phyloP scores from a whole-genome alignment of 106 monocot genomes.

The Phalaenopsis equestris region DNA sequence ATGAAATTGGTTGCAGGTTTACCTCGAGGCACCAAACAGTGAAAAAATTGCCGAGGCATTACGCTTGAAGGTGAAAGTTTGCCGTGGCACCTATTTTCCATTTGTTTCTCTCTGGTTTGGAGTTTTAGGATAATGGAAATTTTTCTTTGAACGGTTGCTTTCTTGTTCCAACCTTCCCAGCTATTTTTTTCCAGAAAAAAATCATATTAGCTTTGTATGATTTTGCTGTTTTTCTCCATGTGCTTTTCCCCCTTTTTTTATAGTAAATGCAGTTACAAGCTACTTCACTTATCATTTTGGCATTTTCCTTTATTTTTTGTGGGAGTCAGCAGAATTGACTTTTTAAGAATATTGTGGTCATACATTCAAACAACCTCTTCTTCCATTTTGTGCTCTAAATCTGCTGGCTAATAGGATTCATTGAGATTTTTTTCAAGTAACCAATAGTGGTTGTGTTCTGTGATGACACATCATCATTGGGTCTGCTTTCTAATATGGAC shows the following conservation, averaged over 20 bases:
- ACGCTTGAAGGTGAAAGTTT: conserved; percentile 45
- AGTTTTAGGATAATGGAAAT: not conserved
- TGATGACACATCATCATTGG: not conserved
- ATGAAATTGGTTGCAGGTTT: conserved; percentile 40
- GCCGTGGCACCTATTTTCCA: not conserved
- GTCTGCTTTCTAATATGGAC: not conserved
- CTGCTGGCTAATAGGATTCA: not conserved
- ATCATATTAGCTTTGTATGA: not conserved
- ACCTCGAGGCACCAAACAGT: conserved; percentile 59
- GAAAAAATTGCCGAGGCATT: conserved; percentile 54
- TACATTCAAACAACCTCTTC: not conserved
- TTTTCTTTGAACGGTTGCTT: not conserved
- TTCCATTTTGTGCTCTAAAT: not conserved
- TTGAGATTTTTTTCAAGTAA: not conserved
- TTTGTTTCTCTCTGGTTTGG: not conserved
- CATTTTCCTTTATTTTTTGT: not conserved
- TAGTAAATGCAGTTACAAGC: not conserved
- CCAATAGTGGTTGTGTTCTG: not conserved
- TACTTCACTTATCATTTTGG: not conserved
- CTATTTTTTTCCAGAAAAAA: not conserved
- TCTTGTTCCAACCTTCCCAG: not conserved
- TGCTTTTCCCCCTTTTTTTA: not conserved
- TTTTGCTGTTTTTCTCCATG: not conserved
- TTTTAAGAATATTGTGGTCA: not conserved
- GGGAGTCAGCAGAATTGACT: not conserved